phyloP scores from a whole-genome alignment of 1,139 yeast genomes.

The Cylindricascospora bacillispora region DNA sequence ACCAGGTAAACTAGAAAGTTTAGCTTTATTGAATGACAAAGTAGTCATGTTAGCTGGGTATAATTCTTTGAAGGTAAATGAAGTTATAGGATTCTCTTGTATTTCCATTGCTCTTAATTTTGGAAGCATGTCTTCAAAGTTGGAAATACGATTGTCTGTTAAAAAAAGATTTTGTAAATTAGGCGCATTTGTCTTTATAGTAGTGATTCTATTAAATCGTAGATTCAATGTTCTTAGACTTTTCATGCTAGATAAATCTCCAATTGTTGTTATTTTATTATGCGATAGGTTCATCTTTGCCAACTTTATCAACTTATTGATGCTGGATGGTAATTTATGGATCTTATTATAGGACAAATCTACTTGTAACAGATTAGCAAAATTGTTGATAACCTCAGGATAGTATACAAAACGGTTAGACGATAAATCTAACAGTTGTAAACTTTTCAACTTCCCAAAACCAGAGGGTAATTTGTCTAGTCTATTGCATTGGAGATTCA shows the following conservation, averaged over 20 bases:
- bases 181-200: constrained; percentile 51
- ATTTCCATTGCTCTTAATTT: constrained; percentile 42
- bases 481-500: constrained; percentile 63
- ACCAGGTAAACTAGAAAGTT: constrained; percentile 59
- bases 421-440: constrained; percentile 58
- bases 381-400: constrained; percentile 57
- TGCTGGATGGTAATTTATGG: constrained; percentile 44
- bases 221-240: constrained; percentile 66
- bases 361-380: constrained; percentile 49
- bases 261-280: constrained; percentile 43
- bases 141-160: constrained; percentile 65
- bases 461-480: constrained; percentile 51
- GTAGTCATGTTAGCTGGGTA: constrained; percentile 52
- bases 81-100: constrained; percentile 74
- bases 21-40: constrained; percentile 70
- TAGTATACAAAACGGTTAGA: constrained; percentile 63
- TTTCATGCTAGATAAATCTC: constrained; percentile 37
- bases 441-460: constrained; percentile 41
- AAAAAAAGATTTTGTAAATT: constrained; percentile 61
- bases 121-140: constrained; percentile 50
- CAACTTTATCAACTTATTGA: constrained; percentile 45
- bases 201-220: constrained; percentile 57
- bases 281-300: constrained; percentile 66
- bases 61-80: constrained; percentile 47
- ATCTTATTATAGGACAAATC: constrained; percentile 79